Evolutionary conservation across 306 rosid species (phyloP), one percentile per base, ranked within the genome.

Genomic region (Lathyrus tuberosus): DNA sequence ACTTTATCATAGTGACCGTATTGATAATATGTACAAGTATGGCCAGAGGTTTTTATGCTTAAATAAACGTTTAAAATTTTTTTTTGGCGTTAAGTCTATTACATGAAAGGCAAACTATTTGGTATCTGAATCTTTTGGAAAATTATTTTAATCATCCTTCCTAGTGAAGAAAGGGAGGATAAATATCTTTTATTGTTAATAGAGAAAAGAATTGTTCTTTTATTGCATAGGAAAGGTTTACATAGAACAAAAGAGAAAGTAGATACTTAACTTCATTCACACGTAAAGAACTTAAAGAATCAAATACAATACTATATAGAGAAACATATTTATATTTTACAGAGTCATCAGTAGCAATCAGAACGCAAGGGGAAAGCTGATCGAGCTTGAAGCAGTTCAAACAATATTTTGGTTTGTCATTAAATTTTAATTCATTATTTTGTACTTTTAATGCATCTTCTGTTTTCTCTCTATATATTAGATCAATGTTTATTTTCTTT

Each of bases 171-270:
- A 52, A 52, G 14, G 31, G 59, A 52, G 59, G 33, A 52, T 52
- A 20, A 20, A 52, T 10, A 20, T 17, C 26, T 60, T 60, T 60
- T 4, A 35, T 15, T 37, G 26, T 14, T 24, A 16, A n/a, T 16
- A 33, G n/a, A 1, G 46, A 16, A 60, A 60, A 60, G 65, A 15
- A 60, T 35, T 16, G 46, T 60, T 60, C 65, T 35, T 60, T 33
- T 35, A 33, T 60, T 60, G 26, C 26, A 33, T 2, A 15, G 28
- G n/a, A 35, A 5, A 9, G 31, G 62, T 28, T 59, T 59, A 31
- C 3, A 59, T n/a, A 30, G 11, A 31, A 59, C 40, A 56, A 56
- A 56, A 28, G 37, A 24, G 26, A 24, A 24, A 24, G 26, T 24
- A 24, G 26, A 24, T 24, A 24, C 26, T 24, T 24, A 15, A 10